Evolutionary conservation across 805 yeast species (phyloP).

Genomic region (Yamadazyma paraphyllophila): DNA sequence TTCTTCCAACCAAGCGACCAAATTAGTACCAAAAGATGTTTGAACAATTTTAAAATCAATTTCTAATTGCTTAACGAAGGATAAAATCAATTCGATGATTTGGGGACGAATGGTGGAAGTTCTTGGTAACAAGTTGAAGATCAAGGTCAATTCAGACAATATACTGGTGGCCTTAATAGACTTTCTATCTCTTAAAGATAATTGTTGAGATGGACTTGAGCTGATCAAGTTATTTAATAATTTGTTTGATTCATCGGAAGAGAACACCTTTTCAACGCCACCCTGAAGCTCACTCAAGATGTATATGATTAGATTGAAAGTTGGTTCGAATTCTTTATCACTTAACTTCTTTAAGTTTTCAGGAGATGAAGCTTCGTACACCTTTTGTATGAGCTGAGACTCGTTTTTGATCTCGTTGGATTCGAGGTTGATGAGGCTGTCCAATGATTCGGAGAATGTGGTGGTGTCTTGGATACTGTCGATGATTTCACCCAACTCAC

Average conservation of each 20-base stretch:
- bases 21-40: slow-evolving; percentile 35
- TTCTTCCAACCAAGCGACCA: slow-evolving; percentile 33
- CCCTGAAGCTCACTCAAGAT: slow-evolving; percentile 31
- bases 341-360: slow-evolving; percentile 32
- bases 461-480: slow-evolving; percentile 29
- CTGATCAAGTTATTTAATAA: slow-evolving; percentile 29
- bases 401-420: slow-evolving; percentile 24
- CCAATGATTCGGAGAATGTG: slow-evolving; percentile 27
- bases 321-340: slow-evolving; percentile 45
- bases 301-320: slow-evolving; percentile 41
- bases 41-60: slow-evolving; percentile 33
- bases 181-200: slow-evolving; percentile 44
- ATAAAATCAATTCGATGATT: slow-evolving; percentile 31
- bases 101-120: slow-evolving; percentile 29
- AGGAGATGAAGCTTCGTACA: slow-evolving; percentile 28
- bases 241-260: slow-evolving; percentile 18
- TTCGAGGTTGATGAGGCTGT: slow-evolving; percentile 19
- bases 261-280: slow-evolving; percentile 23
- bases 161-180: slow-evolving; percentile 41
- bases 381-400: slow-evolving; percentile 24
- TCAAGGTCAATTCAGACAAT: slow-evolving; percentile 38
- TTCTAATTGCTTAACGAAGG: slow-evolving; percentile 27
- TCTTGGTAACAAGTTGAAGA: slow-evolving; percentile 41
- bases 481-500: slow-evolving; percentile 38
- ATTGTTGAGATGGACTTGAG: slow-evolving; percentile 34